These are phyloP conservation scores for Lunasporangiospora selenospora DNA, from an alignment of 192 early-diverging fungal species.

Conservation along the genomic window DNA sequence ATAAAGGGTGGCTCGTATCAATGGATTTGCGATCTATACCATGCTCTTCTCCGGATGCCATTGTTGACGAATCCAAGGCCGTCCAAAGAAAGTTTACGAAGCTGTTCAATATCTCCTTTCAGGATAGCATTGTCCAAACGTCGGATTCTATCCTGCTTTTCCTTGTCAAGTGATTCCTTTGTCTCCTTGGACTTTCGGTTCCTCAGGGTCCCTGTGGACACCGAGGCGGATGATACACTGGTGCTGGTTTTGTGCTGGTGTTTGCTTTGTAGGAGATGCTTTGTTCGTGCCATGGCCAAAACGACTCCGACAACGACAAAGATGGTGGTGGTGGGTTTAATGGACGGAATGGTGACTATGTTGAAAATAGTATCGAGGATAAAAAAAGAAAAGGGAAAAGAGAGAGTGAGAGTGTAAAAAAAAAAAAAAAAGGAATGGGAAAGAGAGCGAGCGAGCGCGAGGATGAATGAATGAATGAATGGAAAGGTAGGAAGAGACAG, in stretches of 20 bases:
- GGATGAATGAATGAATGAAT: too few relatives aligned
- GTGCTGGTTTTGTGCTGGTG: slow-evolving; percentile 10
- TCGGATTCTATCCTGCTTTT: slow-evolving; percentile 42
- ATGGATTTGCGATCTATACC: slow-evolving; percentile 26
- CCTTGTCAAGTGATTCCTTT: slow-evolving; percentile 26
- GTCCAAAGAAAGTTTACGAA: slow-evolving; percentile 32
- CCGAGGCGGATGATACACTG: slow-evolving; percentile 2
- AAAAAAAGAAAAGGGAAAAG: too few relatives aligned
- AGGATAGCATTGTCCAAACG: slow-evolving; percentile 53
- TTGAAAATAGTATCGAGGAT: too few relatives aligned
- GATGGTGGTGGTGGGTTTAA: slow-evolving; percentile 31
- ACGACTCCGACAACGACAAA: slow-evolving; percentile 32
- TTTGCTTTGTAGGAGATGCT: slow-evolving; percentile 21
- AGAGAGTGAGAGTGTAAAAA: too few relatives aligned
- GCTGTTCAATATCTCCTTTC: slow-evolving; percentile 21
- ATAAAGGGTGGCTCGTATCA: not conserved
- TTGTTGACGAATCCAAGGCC: slow-evolving; percentile 55
- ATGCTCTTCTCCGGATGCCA: slow-evolving; percentile 54
- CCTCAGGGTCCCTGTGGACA: not conserved
- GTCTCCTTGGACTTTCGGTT: slow-evolving; percentile 25
- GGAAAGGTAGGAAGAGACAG: too few relatives aligned
- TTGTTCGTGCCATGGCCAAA: slow-evolving; percentile 40
- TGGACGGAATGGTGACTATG: slow-evolving; percentile 45
- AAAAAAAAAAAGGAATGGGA: too few relatives aligned
- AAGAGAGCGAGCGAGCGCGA: too few relatives aligned